Conservation (phyloP, 768 basidiomycete genomes). For the Fomitopsis serialis region DNA sequence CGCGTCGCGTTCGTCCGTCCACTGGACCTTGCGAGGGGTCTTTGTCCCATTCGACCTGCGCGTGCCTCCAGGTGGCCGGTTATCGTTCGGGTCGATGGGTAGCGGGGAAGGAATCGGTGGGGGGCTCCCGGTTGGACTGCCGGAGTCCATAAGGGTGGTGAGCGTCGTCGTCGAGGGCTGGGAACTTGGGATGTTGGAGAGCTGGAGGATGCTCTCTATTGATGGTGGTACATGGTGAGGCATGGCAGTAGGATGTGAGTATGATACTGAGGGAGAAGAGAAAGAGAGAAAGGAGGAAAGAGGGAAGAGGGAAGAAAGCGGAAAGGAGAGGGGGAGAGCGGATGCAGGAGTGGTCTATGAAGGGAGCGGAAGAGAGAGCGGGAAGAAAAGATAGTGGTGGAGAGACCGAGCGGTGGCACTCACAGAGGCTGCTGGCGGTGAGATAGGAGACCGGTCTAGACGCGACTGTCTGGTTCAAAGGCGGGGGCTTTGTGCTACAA, state of each 20-base stretch:
- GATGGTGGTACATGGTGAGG: slow-evolving; percentile 14
- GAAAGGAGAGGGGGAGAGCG: not conserved
- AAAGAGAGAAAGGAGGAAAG: not conserved
- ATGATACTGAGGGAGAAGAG: not conserved
- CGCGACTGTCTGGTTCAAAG: not conserved
- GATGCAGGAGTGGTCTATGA: not conserved
- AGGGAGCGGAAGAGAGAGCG: not conserved
- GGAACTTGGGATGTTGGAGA: slow-evolving; percentile 4
- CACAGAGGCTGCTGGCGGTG: not conserved
- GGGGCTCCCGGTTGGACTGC: not conserved
- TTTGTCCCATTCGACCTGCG: slow-evolving; percentile 27
- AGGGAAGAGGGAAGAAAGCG: not conserved
- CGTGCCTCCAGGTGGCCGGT: slow-evolving; percentile 15
- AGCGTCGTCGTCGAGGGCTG: not conserved
- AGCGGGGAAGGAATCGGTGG: not conserved
- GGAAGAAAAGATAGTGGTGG: not conserved
- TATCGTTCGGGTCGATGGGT: slow-evolving; percentile 1
- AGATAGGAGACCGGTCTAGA: not conserved
- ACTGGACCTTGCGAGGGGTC: slow-evolving; percentile 49
- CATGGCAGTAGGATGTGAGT: slow-evolving; percentile 5
- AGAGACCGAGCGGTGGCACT: not conserved
- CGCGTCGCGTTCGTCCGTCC: slow-evolving; percentile 31
- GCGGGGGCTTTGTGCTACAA: not conserved
- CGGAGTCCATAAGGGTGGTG: slow-evolving; percentile 15
- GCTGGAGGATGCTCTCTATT: slow-evolving; percentile 16